Evolutionary conservation across 2,329 filamentous ascomycete species (phyloP).

Genomic region (Fonsecaea monophora): DNA sequence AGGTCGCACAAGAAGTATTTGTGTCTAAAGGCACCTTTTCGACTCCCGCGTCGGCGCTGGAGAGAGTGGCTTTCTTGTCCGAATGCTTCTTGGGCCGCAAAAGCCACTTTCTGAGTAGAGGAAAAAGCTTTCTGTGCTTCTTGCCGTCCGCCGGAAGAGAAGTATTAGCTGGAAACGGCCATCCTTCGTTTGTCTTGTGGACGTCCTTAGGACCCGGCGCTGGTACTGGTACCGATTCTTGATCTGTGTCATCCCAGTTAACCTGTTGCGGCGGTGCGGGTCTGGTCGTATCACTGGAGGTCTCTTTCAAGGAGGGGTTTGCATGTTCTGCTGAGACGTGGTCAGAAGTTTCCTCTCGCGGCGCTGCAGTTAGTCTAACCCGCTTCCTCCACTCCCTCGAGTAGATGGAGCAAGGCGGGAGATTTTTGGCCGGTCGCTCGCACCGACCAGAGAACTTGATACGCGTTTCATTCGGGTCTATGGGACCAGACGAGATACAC

Average conservation of each 20-base stretch:
- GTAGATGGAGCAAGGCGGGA: conserved; percentile 20
- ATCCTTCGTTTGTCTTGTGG: neutral
- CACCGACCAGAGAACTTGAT: neutral
- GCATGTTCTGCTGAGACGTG: neutral
- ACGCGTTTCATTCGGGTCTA: neutral
- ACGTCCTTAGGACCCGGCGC: neutral
- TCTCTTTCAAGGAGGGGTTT: neutral
- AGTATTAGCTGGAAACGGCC: neutral
- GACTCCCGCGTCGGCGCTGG: neutral
- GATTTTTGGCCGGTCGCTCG: neutral
- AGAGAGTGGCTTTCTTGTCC: neutral
- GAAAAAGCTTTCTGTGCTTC: conserved; percentile 12
- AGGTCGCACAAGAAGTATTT: neutral
- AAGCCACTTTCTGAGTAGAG: conserved; percentile 1
- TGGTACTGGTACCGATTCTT: neutral
- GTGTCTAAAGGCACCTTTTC: neutral
- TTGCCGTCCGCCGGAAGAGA: neutral
- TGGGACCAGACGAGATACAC: neutral
- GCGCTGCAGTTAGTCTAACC: neutral
- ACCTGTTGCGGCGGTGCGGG: neutral
- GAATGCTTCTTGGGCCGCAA: neutral
- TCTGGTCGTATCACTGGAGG: neutral
- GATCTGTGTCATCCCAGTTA: neutral
- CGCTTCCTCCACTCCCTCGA: conserved; percentile 21
- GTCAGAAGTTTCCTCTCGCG: neutral